A percentile compares a stretch with the other conserved stretches of the same genome.
Evolutionary conservation across 176 grass and related monocot species (phyloP).

Genomic region (Phragmites australis): DNA sequence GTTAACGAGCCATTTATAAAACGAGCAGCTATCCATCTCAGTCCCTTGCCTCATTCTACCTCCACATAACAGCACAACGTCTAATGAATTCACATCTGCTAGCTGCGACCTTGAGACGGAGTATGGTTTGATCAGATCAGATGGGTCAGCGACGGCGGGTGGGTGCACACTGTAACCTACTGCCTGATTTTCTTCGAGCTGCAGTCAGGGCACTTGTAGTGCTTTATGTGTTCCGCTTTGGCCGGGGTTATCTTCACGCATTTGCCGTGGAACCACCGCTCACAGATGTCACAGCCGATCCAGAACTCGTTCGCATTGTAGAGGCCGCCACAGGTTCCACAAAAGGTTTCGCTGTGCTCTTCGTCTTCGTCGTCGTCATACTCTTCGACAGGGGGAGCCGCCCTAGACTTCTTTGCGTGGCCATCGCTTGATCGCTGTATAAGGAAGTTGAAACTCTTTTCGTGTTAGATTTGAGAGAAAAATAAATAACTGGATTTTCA

Average conservation of each 20-base stretch:
- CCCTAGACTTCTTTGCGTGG: constrained; percentile 37
- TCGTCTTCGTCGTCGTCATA: constrained; percentile 42
- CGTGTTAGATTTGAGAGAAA: neutral
- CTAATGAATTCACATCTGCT: constrained; percentile 45
- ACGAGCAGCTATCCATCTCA: constrained; percentile 14
- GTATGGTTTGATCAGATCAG: constrained; percentile 45
- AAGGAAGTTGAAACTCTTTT: neutral
- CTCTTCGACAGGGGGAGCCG: constrained; percentile 6
- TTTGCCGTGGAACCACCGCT: constrained; percentile 82
- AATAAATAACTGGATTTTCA: neutral
- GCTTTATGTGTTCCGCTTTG: constrained; percentile 72
- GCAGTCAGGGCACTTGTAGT: constrained; percentile 82
- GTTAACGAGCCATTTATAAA: constrained; percentile 18
- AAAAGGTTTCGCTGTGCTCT: constrained; percentile 69
- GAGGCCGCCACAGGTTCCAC: constrained; percentile 49
- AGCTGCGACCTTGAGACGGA: constrained; percentile 17
- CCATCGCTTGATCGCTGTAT: constrained; percentile 36
- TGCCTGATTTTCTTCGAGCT: constrained; percentile 65
- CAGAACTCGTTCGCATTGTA: constrained; percentile 69
- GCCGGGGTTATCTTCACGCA: constrained; percentile 72
- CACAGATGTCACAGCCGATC: constrained; percentile 78
- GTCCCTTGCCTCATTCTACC: constrained; percentile 34
- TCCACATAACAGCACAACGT: constrained; percentile 28
- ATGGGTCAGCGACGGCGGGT: constrained; percentile 27
- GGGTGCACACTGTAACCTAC: constrained; percentile 16